Conservation (phyloP, 345 rosid genomes). For the Citrus hindsii region DNA sequence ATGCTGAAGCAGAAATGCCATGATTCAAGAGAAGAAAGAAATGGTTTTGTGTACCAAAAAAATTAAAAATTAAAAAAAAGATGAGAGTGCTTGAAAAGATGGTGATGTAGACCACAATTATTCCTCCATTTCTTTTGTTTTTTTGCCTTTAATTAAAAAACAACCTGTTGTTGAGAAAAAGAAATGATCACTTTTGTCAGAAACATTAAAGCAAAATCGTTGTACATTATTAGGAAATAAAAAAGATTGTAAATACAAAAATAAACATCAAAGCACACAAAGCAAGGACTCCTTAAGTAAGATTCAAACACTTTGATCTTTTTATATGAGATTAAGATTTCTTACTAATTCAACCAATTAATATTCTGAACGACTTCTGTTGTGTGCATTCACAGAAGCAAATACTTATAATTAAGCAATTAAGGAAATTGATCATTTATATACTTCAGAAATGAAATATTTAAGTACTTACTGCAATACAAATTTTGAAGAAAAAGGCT, state of each 20-base stretch:
- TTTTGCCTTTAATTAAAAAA: background rate
- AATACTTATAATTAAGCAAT: background rate
- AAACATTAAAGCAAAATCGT: conserved; percentile 22
- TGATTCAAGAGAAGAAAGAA: conserved; percentile 44
- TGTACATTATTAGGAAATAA: conserved; percentile 8
- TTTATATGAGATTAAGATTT: background rate
- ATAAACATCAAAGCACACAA: background rate
- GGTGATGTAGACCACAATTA: conserved; percentile 36
- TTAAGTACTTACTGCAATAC: conserved; percentile 9
- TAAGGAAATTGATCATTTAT: background rate
- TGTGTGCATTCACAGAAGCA: background rate
- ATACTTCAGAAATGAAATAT: conserved; percentile 5
- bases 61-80: background rate
- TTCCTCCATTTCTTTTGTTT: conserved; percentile 14
- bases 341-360: background rate
- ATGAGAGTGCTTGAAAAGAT: conserved; percentile 9
- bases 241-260: background rate
- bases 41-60: background rate
- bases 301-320: background rate
- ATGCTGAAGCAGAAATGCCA: conserved; percentile 40
- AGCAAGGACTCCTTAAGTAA: background rate
- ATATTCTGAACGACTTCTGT: background rate
- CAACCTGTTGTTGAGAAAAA: conserved; percentile 1
- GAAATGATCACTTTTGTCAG: conserved; percentile 33
- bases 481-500: conserved; percentile 3